A percentile compares a stretch with the other conserved stretches of the same genome.
Evolutionary conservation across 2,329 filamentous ascomycete species (phyloP).

Genomic region (Coleophoma eucalyptorum): DNA sequence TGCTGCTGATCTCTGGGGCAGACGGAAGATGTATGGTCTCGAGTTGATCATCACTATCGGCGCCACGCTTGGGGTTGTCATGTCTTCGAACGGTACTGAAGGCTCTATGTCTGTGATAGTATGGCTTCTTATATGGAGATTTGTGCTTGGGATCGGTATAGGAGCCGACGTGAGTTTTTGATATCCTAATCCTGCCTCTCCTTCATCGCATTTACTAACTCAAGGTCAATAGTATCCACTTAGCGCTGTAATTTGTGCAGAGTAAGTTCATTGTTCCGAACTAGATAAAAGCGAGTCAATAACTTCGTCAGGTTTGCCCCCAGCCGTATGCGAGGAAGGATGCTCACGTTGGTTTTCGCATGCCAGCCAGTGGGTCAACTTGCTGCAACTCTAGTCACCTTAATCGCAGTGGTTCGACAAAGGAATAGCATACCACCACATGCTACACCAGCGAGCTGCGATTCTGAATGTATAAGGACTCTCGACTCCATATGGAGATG

Average conservation of each 20-base stretch:
- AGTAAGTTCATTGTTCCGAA: conserved; percentile 39
- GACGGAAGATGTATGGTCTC: conserved; percentile 46
- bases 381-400: conserved; percentile 58
- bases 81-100: conserved; percentile 36
- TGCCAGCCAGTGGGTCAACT: conserved; percentile 68
- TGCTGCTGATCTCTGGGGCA: conserved; percentile 41
- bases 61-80: conserved; percentile 40
- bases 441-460: conserved; percentile 40
- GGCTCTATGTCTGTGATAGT: conserved; percentile 35
- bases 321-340: conserved; percentile 60
- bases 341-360: conserved; percentile 65
- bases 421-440: conserved; percentile 26
- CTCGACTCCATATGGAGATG: conserved; percentile 72
- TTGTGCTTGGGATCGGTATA: conserved; percentile 49
- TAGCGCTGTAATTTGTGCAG: conserved; percentile 63
- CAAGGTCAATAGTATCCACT: conserved; percentile 55
- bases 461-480: conserved; percentile 50
- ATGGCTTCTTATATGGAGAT: conserved; percentile 43
- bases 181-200: too few species aligned
- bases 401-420: conserved; percentile 58
- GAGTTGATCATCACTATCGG: conserved; percentile 43
- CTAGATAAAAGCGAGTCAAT: not conserved
- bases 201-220: too few species aligned
- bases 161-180: conserved; percentile 46
- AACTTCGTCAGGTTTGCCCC: conserved; percentile 35